Evolutionary conservation across 1,139 yeast genomes (phyloP).

Genomic region (Geotrichum macrosporum): DNA sequence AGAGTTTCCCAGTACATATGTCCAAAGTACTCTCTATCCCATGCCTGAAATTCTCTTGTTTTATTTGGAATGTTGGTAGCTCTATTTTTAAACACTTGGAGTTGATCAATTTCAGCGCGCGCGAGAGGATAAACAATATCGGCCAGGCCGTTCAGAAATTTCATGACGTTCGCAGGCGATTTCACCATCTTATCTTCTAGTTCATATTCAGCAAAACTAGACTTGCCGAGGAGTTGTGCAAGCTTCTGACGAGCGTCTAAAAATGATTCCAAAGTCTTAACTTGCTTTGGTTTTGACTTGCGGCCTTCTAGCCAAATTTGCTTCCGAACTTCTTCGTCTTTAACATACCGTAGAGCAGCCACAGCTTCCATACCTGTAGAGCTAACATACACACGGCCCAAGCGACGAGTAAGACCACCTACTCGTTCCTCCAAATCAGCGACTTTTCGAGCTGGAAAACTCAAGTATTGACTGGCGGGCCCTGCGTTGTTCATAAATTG

Average conservation of each 20-base stretch:
- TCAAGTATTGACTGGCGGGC: constrained; percentile 36
- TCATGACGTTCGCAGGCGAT: constrained; percentile 66
- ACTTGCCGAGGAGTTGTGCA: constrained; percentile 69
- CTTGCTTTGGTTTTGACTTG: constrained; percentile 50
- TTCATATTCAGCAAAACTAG: constrained; percentile 74
- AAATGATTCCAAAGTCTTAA: constrained; percentile 54
- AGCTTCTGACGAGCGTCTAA: constrained; percentile 64
- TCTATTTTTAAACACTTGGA: constrained; percentile 32
- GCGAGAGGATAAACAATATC: constrained; percentile 52
- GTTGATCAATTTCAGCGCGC: constrained; percentile 49
- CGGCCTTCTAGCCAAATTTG: constrained; percentile 74
- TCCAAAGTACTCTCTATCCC: constrained; percentile 84
- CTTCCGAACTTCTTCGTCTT: constrained; percentile 55
- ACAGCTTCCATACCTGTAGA: constrained; percentile 66
- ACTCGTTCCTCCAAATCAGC: constrained; percentile 35
- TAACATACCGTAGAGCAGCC: constrained; percentile 57
- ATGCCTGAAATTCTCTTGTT: constrained; percentile 52
- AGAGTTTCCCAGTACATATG: constrained; percentile 35
- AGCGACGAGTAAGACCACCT: constrained; percentile 16
- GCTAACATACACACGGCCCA: constrained; percentile 51
- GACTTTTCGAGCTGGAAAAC: constrained; percentile 36
- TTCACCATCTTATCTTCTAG: constrained; percentile 89
- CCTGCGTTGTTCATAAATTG: constrained; percentile 57
- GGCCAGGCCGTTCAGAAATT: constrained; percentile 62
- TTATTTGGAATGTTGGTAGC: constrained; percentile 40